Evolutionary conservation across 2,329 filamentous ascomycete species (phyloP).

Genomic region (Stachybotrys chlorohalonatus): DNA sequence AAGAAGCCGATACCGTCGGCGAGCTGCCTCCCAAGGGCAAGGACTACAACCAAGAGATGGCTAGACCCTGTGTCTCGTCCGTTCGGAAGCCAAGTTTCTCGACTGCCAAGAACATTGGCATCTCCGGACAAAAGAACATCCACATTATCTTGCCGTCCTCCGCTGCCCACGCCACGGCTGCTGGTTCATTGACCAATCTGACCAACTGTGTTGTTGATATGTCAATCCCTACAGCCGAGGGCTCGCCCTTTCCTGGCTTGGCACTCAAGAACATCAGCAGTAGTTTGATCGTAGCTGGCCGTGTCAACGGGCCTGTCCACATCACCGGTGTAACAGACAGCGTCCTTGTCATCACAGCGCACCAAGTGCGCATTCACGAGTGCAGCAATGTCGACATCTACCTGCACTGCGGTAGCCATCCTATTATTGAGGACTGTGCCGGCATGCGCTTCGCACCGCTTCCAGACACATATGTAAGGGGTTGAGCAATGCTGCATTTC

Average conservation of each 20-base stretch:
- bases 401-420: constrained; percentile 69
- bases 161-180: constrained; percentile 61
- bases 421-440: constrained; percentile 87
- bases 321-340: constrained; percentile 67
- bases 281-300: constrained; percentile 69
- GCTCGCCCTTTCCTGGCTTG: constrained; percentile 59
- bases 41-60: constrained; percentile 51
- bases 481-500: not conserved
- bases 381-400: constrained; percentile 77
- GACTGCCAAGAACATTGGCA: constrained; percentile 48
- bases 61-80: constrained; percentile 23
- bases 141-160: constrained; percentile 71
- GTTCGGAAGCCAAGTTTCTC: constrained; percentile 57
- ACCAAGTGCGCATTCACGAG: constrained; percentile 91
- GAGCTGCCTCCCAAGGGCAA: constrained; percentile 18
- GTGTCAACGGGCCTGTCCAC: constrained; percentile 72
- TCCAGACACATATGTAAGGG: constrained; percentile 60
- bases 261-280: constrained; percentile 58
- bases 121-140: constrained; percentile 56
- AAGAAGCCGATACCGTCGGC: constrained; percentile 25
- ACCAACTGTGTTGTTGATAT: constrained; percentile 70
- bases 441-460: constrained; percentile 71
- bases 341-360: constrained; percentile 67
- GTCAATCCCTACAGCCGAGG: constrained; percentile 49
- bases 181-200: constrained; percentile 64